phyloP scores from a whole-genome alignment of 257 asterid genomes.

The Ilex aquifolium region DNA sequence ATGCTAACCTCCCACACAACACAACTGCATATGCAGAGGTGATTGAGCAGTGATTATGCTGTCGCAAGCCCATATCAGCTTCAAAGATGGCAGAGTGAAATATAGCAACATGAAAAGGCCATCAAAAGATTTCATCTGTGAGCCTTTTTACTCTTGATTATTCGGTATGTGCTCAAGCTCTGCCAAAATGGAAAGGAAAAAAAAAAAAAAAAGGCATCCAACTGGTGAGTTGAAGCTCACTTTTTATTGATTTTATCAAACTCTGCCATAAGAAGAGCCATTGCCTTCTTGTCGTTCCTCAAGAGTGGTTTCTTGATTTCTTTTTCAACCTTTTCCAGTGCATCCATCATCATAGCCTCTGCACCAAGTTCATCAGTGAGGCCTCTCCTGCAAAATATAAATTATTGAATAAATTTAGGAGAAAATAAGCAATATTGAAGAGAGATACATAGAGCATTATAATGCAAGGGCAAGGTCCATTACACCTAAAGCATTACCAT shows the following conservation, averaged over 20 bases:
- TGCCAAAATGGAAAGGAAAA: background rate
- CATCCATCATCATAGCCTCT: slow-evolving; percentile 79
- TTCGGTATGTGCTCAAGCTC: background rate
- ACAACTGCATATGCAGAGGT: too few relatives aligned
- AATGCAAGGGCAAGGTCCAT: too few relatives aligned
- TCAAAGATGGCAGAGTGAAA: background rate
- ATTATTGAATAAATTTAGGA: too few relatives aligned
- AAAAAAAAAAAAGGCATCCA: too few relatives aligned
- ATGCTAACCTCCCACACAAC: too few relatives aligned
- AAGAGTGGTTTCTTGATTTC: slow-evolving; percentile 77
- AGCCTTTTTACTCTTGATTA: too few relatives aligned
- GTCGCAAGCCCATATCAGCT: too few relatives aligned
- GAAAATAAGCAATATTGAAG: too few relatives aligned
- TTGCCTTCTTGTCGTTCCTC: slow-evolving; percentile 90
- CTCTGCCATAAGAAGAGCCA: slow-evolving; percentile 69
- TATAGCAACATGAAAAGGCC: background rate
- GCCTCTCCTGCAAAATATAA: slow-evolving; percentile 63
- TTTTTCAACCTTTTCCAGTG: slow-evolving; percentile 83
- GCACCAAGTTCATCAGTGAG: slow-evolving; percentile 72
- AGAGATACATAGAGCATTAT: too few relatives aligned
- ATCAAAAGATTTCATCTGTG: background rate
- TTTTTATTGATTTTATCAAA: slow-evolving; percentile 88
- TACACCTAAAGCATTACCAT: too few relatives aligned
- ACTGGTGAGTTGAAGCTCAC: slow-evolving; percentile 35
- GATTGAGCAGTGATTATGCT: too few relatives aligned